Conservation (phyloP, 768 basidiomycete species). For the Suillus spraguei region DNA sequence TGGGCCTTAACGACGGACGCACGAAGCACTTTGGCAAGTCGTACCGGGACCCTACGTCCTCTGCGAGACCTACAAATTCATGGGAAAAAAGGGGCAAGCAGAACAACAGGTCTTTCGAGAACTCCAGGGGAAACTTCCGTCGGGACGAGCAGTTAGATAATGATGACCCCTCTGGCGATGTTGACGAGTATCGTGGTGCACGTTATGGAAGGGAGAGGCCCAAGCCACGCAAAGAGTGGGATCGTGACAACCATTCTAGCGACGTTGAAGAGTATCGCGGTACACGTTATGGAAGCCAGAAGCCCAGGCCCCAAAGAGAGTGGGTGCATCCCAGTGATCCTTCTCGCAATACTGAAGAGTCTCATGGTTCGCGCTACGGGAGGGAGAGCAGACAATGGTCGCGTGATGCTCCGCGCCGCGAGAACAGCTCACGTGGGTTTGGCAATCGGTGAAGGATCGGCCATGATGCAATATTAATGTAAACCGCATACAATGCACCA, state of each 20-base stretch:
- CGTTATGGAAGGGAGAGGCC: constrained; percentile 6
- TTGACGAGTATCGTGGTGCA: constrained; percentile 11
- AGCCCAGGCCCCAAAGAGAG: background rate
- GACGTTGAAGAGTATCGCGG: constrained; percentile 2
- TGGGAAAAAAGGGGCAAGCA: constrained; percentile 11
- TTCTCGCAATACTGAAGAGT: constrained; percentile 4
- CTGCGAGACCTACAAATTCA: constrained; percentile 1
- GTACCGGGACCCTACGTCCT: background rate
- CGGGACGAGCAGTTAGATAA: background rate
- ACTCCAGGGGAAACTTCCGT: background rate
- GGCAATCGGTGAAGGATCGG: background rate
- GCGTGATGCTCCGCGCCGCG: background rate
- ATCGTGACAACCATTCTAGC: background rate
- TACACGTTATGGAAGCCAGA: constrained; percentile 7
- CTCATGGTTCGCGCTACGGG: constrained; percentile 7
- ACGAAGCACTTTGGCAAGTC: constrained; percentile 24
- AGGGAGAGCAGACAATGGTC: background rate
- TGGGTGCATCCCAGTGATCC: background rate
- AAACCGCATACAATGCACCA: constrained; percentile 5
- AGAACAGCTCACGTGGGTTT: background rate
- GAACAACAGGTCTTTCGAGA: background rate
- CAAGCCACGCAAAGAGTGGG: background rate
- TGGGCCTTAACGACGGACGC: constrained; percentile 38
- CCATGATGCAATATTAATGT: background rate
- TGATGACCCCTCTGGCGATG: background rate